These are phyloP conservation scores for Solanum neorickii DNA, from an alignment of 257 asterid genomes.

Conservation along the genomic window DNA sequence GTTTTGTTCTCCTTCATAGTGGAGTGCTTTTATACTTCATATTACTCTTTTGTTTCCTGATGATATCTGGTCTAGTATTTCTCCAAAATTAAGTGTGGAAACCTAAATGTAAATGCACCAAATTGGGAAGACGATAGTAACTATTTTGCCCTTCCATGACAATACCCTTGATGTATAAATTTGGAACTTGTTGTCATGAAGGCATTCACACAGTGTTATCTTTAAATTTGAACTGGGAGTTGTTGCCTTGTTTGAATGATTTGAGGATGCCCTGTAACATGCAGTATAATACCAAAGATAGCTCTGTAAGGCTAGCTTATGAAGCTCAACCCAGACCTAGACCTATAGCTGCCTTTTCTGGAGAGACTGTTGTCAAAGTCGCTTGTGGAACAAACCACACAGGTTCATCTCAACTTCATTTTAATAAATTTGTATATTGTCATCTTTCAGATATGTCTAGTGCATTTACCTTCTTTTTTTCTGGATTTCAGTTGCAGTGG, in stretches of 20 bases:
- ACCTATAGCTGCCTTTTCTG: conserved; percentile 77
- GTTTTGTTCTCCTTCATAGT: neutral
- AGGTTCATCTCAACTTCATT: conserved; percentile 28
- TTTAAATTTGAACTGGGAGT: neutral
- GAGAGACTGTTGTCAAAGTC: conserved; percentile 80
- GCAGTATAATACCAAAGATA: conserved; percentile 88
- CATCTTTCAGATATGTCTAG: neutral
- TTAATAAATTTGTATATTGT: neutral
- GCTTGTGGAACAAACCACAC: conserved; percentile 97
- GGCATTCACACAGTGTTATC: neutral
- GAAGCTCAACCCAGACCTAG: conserved; percentile 95
- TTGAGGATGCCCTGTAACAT: conserved; percentile 2
- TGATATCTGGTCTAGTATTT: neutral
- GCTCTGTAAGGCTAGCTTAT: conserved; percentile 95
- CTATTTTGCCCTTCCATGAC: neutral
- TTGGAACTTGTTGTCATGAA: neutral
- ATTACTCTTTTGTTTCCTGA: neutral
- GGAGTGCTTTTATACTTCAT: neutral
- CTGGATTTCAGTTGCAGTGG: conserved; percentile 72
- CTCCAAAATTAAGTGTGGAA: neutral
- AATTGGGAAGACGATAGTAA: neutral
- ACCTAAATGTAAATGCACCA: neutral
- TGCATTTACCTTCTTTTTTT: conserved; percentile 11
- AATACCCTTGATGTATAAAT: neutral
- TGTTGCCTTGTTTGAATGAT: neutral